phyloP scores from a whole-genome alignment of 176 grass and related monocot genomes.

The Zoysia pacifica region DNA sequence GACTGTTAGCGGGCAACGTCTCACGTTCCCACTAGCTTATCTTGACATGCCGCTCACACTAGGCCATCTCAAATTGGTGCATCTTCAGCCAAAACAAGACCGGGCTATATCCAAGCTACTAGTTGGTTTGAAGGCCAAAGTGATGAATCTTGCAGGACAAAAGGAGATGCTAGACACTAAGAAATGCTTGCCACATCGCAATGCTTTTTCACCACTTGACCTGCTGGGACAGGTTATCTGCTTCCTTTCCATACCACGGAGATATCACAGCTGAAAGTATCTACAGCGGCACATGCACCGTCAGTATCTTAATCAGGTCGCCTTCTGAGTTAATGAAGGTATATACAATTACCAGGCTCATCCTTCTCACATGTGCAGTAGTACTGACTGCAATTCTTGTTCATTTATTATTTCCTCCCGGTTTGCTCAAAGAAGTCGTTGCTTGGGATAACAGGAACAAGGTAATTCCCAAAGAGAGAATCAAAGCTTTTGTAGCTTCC shows the following conservation, averaged over 20 bases:
- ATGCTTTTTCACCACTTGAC: constrained; percentile 21
- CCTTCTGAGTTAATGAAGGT: background rate
- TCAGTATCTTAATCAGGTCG: background rate
- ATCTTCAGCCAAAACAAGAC: too few relatives aligned
- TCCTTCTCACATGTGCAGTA: background rate
- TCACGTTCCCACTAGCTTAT: too few relatives aligned
- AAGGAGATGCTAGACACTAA: constrained; percentile 25
- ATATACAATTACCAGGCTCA: background rate
- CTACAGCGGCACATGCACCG: background rate
- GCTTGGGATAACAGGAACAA: constrained; percentile 78
- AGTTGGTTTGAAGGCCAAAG: too few relatives aligned
- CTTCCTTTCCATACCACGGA: background rate
- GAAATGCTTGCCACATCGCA: constrained; percentile 33
- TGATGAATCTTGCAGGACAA: background rate
- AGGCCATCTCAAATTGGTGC: too few relatives aligned
- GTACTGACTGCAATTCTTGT: background rate
- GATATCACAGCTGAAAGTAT: constrained; percentile 22
- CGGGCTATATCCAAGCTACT: too few relatives aligned
- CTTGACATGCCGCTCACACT: too few relatives aligned
- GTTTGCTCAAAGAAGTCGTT: constrained; percentile 42
- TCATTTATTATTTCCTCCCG: constrained; percentile 10
- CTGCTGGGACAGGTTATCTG: background rate
- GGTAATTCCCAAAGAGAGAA: constrained; percentile 80
- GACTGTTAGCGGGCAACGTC: too few relatives aligned
- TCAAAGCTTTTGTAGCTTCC: constrained; percentile 84